A percentile compares a stretch with the other conserved stretches of the same genome.
These are phyloP conservation scores for Phialocephala sp. DNA, from an alignment of 2,329 filamentous ascomycete genomes.

Conservation along the genomic window DNA sequence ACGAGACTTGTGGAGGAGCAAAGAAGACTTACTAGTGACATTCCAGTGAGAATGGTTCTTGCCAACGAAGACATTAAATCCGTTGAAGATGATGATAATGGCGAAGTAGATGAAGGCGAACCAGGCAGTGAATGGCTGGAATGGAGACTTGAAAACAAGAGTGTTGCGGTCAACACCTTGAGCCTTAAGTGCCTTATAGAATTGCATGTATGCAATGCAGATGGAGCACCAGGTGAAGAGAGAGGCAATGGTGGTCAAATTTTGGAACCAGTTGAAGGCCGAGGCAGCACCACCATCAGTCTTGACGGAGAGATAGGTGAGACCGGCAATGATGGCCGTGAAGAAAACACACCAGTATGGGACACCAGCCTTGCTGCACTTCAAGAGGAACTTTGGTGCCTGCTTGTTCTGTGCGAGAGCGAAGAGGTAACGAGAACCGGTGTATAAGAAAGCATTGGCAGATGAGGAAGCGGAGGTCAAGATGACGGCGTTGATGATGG, in stretches of 20 bases:
- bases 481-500: conserved; percentile 76
- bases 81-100: conserved; percentile 76
- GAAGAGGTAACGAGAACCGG: conserved; percentile 42
- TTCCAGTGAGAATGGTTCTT: conserved; percentile 62
- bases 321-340: conserved; percentile 69
- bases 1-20: background rate
- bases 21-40: conserved; percentile 52
- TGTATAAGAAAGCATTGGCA: conserved; percentile 41
- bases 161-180: conserved; percentile 72
- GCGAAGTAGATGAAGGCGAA: conserved; percentile 67
- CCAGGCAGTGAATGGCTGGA: conserved; percentile 74
- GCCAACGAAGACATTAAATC: conserved; percentile 77
- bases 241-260: conserved; percentile 73
- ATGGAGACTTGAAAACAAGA: conserved; percentile 72
- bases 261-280: conserved; percentile 51
- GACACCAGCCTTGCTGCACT: conserved; percentile 68
- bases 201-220: conserved; percentile 73
- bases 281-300: conserved; percentile 52
- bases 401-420: conserved; percentile 66
- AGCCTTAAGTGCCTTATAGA: conserved; percentile 69
- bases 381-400: conserved; percentile 64
- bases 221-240: conserved; percentile 76
- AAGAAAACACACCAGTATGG: conserved; percentile 72
- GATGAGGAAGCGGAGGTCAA: conserved; percentile 62
- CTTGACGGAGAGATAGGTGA: conserved; percentile 73